phyloP scores from a whole-genome alignment of 805 yeast genomes.

The Cyberlindnera samutprakarnensis region DNA sequence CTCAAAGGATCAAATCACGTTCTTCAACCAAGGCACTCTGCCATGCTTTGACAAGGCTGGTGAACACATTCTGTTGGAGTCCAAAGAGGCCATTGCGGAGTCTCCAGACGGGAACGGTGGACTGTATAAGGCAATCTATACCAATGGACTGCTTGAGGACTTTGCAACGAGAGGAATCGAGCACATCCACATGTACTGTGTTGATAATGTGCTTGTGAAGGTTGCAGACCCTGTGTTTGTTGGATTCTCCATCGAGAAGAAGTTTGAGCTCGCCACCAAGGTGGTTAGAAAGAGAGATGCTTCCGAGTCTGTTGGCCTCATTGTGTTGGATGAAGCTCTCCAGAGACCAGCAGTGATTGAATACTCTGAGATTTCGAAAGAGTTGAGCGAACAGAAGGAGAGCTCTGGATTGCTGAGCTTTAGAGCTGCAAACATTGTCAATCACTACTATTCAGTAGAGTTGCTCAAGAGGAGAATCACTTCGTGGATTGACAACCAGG shows the following conservation, averaged over 20 bases:
- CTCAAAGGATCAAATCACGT: conserved; percentile 46
- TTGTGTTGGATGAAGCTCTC: conserved; percentile 54
- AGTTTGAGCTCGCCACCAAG: conserved; percentile 78
- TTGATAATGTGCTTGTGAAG: conserved; percentile 85
- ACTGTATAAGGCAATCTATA: conserved; percentile 71
- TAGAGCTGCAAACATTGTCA: conserved; percentile 95
- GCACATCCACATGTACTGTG: conserved; percentile 95
- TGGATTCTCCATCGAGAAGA: conserved; percentile 70
- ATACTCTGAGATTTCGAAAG: conserved; percentile 80
- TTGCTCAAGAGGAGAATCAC: conserved; percentile 54
- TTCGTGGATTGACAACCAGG: conserved; percentile 60
- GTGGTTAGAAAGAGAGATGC: conserved; percentile 92
- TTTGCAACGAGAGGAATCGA: conserved; percentile 60
- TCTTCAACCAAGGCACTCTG: conserved; percentile 91
- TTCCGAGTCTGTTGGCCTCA: conserved; percentile 83
- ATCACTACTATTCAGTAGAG: conserved; percentile 88
- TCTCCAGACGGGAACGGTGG: conserved; percentile 99
- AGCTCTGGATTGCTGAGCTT: conserved; percentile 54
- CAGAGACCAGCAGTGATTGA: conserved; percentile 84
- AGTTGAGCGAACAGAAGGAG: conserved; percentile 62
- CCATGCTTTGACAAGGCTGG: conserved; percentile 83
- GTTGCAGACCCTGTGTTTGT: conserved; percentile 85
- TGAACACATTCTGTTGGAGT: conserved; percentile 54
- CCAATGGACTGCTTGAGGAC: conserved; percentile 60
- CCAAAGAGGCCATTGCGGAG: conserved; percentile 51